phyloP scores from a whole-genome alignment of 1,284 basidiomycete genomes.

The Cutaneotrichosporon mucoides region DNA sequence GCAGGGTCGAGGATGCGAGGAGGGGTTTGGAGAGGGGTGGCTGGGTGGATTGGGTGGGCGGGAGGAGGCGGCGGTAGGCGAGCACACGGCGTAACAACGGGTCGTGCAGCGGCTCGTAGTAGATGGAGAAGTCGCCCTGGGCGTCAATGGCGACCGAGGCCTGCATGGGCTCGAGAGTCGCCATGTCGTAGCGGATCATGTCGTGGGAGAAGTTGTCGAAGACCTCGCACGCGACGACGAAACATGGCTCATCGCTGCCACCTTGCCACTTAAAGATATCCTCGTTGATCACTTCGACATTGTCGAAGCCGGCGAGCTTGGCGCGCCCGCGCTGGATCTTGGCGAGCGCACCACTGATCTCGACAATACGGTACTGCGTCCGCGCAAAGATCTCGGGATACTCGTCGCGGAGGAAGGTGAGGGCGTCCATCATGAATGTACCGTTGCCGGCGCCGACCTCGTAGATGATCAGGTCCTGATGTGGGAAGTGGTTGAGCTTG shows the following conservation, averaged over 20 bases:
- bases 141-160: slow-evolving; percentile 76
- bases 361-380: slow-evolving; percentile 80
- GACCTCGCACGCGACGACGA: slow-evolving; percentile 91
- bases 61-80: slow-evolving; percentile 61
- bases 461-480: slow-evolving; percentile 91
- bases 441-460: slow-evolving; percentile 98
- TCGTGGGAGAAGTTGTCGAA: slow-evolving; percentile 98
- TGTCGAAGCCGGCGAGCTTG: slow-evolving; percentile 53
- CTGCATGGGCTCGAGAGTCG: slow-evolving; percentile 75
- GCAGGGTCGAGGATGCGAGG: slow-evolving; percentile 50
- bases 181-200: slow-evolving; percentile 80
- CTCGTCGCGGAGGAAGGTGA: slow-evolving; percentile 69
- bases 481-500: slow-evolving; percentile 88
- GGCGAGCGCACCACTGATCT: slow-evolving; percentile 80
- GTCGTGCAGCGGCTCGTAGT: slow-evolving; percentile 82
- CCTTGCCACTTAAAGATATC: slow-evolving; percentile 81
- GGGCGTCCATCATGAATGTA: slow-evolving; percentile 81
- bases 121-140: slow-evolving; percentile 76
- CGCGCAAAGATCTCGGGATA: slow-evolving; percentile 90
- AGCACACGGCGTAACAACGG: slow-evolving; percentile 65
- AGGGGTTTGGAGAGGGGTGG: slow-evolving; percentile 36
- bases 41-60: slow-evolving; percentile 50
- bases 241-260: slow-evolving; percentile 77
- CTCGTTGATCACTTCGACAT: slow-evolving; percentile 69
- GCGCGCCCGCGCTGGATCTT: slow-evolving; percentile 65